Evolutionary conservation across 2,329 filamentous ascomycete genomes (phyloP).

Genomic region (Pseudogymnoascus sp.): DNA sequence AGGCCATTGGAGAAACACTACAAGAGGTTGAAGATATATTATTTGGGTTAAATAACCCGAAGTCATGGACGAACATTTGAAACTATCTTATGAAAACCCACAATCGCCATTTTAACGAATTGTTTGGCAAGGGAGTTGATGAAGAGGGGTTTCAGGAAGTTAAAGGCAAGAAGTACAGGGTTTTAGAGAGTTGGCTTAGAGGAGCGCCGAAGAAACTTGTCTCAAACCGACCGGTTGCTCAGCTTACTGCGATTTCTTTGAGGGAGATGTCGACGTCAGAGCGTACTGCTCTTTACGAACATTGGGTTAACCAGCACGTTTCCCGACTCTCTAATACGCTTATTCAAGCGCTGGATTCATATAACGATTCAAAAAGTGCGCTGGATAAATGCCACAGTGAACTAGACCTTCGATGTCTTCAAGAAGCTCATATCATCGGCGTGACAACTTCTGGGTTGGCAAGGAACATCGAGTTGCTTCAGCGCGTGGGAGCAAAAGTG

Average conservation of each 20-base stretch:
- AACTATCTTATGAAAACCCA: slow-evolving; percentile 17
- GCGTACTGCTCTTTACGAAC: slow-evolving; percentile 15
- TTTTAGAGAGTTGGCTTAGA: slow-evolving; percentile 20
- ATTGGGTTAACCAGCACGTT: slow-evolving; percentile 17
- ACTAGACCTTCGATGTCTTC: slow-evolving; percentile 20
- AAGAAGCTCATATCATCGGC: slow-evolving; percentile 15
- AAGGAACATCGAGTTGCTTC: slow-evolving; percentile 35
- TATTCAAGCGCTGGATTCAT: slow-evolving; percentile 17
- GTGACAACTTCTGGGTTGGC: slow-evolving; percentile 29
- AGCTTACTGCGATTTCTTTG: slow-evolving; percentile 17
- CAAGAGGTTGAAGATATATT: slow-evolving; percentile 18
- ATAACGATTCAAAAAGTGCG: slow-evolving; percentile 16
- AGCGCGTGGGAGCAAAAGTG: slow-evolving; percentile 30
- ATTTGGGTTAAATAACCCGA: slow-evolving; percentile 19
- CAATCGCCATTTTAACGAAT: slow-evolving; percentile 15
- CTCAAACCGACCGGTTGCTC: slow-evolving; percentile 17
- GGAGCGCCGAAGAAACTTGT: slow-evolving; percentile 18
- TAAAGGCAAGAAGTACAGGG: slow-evolving; percentile 17
- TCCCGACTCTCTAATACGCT: slow-evolving; percentile 18
- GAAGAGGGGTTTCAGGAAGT: slow-evolving; percentile 19
- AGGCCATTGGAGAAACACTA: slow-evolving; percentile 16
- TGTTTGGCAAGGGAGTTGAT: slow-evolving; percentile 19
- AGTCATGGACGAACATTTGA: slow-evolving; percentile 19
- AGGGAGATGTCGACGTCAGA: slow-evolving; percentile 18
- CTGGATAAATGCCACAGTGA: slow-evolving; percentile 20